Evolutionary conservation across 805 yeast genomes (phyloP).

Genomic region (Nakazawaea populi): DNA sequence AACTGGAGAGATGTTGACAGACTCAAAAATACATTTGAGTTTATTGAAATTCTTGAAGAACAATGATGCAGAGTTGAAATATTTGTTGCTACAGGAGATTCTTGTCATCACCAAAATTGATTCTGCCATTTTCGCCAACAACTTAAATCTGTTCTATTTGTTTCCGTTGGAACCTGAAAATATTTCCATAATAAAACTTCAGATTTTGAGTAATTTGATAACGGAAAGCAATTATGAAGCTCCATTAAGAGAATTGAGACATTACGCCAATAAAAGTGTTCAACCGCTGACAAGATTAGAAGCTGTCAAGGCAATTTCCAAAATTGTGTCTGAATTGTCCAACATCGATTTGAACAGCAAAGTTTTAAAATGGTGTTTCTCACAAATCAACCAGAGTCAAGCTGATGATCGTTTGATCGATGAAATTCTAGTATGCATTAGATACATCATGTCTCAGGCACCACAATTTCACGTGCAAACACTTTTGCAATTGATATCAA

Average conservation of each 20-base stretch:
- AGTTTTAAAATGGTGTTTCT: slow-evolving; percentile 60
- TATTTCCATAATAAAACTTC: slow-evolving; percentile 49
- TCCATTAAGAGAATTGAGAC: slow-evolving; percentile 59
- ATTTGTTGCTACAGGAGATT: slow-evolving; percentile 42
- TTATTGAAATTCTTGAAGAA: slow-evolving; percentile 36
- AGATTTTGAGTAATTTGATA: slow-evolving; percentile 54
- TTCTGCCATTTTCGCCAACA: slow-evolving; percentile 25
- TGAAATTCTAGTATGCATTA: slow-evolving; percentile 66
- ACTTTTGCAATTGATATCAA: slow-evolving; percentile 40
- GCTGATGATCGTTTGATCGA: slow-evolving; percentile 36
- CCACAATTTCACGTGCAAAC: slow-evolving; percentile 48
- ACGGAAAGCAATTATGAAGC: slow-evolving; percentile 43
- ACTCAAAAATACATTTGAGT: slow-evolving; percentile 42
- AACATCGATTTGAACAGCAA: slow-evolving; percentile 40
- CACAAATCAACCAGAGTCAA: slow-evolving; percentile 30
- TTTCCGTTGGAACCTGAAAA: slow-evolving; percentile 44
- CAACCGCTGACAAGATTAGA: slow-evolving; percentile 23
- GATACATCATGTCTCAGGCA: slow-evolving; percentile 64
- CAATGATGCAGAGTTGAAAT: slow-evolving; percentile 23
- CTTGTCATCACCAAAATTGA: slow-evolving; percentile 26
- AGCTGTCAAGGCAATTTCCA: slow-evolving; percentile 49
- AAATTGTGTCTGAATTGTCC: slow-evolving; percentile 18
- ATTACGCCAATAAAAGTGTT: slow-evolving; percentile 28
- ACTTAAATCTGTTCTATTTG: slow-evolving; percentile 46
- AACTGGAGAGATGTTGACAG: slow-evolving; percentile 46